A percentile compares a stretch with the other conserved stretches of the same genome.
These are phyloP conservation scores for Lactifluus pinguis DNA, from an alignment of 768 basidiomycete genomes.

Conservation along the genomic window DNA sequence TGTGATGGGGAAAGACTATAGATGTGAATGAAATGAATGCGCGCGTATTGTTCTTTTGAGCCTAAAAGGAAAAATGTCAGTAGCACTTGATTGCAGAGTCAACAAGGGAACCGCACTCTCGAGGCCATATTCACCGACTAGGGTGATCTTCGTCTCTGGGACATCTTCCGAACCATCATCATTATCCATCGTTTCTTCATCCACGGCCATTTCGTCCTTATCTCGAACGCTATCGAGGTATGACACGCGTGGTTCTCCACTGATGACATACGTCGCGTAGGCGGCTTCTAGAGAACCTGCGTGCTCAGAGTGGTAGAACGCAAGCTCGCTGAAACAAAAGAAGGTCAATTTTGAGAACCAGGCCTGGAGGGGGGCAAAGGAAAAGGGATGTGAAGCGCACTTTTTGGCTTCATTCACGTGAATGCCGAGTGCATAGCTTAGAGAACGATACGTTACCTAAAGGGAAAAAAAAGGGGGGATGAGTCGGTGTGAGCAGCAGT, in stretches of 20 bases:
- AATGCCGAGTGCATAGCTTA: conserved; percentile 61
- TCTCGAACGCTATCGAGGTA: neutral
- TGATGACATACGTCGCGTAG: conserved; percentile 65
- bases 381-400: conserved; percentile 33
- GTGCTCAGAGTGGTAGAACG: conserved; percentile 42
- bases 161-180: conserved; percentile 35
- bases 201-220: conserved; percentile 28
- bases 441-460: conserved; percentile 71
- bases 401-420: conserved; percentile 76
- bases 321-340: conserved; percentile 45
- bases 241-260: conserved; percentile 36
- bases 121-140: conserved; percentile 57
- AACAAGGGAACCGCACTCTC: conserved; percentile 42
- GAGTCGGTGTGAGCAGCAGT: too few relatives aligned
- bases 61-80: conserved; percentile 31
- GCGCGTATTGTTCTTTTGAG: conserved; percentile 42
- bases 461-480: neutral
- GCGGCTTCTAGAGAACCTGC: conserved; percentile 33
- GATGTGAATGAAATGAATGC: conserved; percentile 49
- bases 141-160: conserved; percentile 38
- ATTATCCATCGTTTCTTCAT: conserved; percentile 30
- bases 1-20: conserved; percentile 66
- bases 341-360: neutral
- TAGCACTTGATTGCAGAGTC: neutral
- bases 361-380: neutral